Conservation (phyloP, 208 protist species). For the Crithidia expoeki region DNA sequence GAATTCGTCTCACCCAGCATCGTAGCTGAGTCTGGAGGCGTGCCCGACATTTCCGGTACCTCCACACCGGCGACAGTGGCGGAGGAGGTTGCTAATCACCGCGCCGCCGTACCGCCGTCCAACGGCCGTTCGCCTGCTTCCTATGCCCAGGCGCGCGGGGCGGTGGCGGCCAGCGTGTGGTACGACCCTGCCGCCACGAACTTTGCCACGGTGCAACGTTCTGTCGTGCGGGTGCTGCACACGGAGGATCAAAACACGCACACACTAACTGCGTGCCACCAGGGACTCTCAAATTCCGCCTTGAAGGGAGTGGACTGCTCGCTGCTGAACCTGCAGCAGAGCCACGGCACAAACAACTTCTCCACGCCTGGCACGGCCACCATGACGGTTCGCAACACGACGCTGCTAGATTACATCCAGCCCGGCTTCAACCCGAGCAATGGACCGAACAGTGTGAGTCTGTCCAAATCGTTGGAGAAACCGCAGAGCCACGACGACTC, state of each 20-base stretch:
- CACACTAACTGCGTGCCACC: background rate
- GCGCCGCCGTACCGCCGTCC: constrained; percentile 8
- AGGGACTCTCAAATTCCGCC: background rate
- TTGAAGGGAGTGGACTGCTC: constrained; percentile 14
- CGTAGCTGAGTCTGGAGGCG: constrained; percentile 1
- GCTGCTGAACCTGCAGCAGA: constrained; percentile 23
- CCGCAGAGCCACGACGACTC: constrained; percentile 20
- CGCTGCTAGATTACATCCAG: constrained; percentile 27
- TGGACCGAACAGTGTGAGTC: constrained; percentile 17
- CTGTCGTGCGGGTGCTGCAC: constrained; percentile 25
- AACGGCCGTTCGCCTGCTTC: background rate
- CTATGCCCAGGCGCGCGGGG: background rate
- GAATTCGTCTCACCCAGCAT: constrained; percentile 9
- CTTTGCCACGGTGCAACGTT: constrained; percentile 9
- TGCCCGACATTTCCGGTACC: background rate
- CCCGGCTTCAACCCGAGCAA: constrained; percentile 22
- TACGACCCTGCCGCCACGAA: constrained; percentile 20
- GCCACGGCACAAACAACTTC: constrained; percentile 13
- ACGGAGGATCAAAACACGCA: constrained; percentile 5
- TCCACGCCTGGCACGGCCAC: constrained; percentile 7
- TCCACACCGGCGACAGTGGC: constrained; percentile 8
- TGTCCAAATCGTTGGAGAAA: constrained; percentile 18
- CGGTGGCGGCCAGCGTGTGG: constrained; percentile 6
- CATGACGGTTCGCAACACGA: constrained; percentile 22
- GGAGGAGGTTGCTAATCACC: background rate